These are phyloP conservation scores for Neonectria magnoliae DNA, from an alignment of 2,329 filamentous ascomycete species.

Conservation along the genomic window DNA sequence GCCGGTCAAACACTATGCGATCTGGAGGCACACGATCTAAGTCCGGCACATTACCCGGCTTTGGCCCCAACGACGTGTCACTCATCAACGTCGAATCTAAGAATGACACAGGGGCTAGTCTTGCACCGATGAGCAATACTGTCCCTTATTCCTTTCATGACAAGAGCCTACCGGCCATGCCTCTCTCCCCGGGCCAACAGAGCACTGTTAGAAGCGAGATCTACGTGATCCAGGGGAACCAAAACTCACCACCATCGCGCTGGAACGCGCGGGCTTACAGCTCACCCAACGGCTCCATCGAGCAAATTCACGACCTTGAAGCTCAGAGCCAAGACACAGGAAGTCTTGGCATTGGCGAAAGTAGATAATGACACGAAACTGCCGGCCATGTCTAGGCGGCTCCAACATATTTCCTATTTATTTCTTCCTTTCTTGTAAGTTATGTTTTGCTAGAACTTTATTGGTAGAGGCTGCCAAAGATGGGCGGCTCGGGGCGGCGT, in stretches of 20 bases:
- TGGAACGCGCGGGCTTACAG: conserved; percentile 34
- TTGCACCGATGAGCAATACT: conserved; percentile 19
- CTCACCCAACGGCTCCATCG: conserved; percentile 37
- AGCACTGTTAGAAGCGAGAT: conserved; percentile 48
- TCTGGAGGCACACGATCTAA: conserved; percentile 38
- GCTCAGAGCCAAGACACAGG: conserved; percentile 45
- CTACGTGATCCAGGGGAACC: conserved; percentile 49
- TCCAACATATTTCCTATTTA: background rate
- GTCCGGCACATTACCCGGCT: conserved; percentile 34
- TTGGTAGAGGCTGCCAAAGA: conserved; percentile 1
- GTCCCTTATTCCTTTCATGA: conserved; percentile 36
- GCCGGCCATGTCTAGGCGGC: background rate
- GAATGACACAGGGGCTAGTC: conserved; percentile 16
- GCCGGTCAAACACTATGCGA: conserved; percentile 37
- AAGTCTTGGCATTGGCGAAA: conserved; percentile 22
- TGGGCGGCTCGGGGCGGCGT: conserved; percentile 4
- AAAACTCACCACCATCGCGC: conserved; percentile 31
- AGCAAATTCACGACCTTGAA: conserved; percentile 46
- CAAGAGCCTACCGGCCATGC: conserved; percentile 26
- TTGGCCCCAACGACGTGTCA: conserved; percentile 51
- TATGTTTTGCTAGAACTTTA: background rate
- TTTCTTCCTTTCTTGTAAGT: background rate
- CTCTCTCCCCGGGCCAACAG: conserved; percentile 29
- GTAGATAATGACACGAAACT: conserved; percentile 22
- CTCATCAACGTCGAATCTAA: conserved; percentile 43